Evolutionary conservation across 768 basidiomycete genomes (phyloP), one percentile per base, ranked within the genome.

Genomic region (Agrocybe praecox): DNA sequence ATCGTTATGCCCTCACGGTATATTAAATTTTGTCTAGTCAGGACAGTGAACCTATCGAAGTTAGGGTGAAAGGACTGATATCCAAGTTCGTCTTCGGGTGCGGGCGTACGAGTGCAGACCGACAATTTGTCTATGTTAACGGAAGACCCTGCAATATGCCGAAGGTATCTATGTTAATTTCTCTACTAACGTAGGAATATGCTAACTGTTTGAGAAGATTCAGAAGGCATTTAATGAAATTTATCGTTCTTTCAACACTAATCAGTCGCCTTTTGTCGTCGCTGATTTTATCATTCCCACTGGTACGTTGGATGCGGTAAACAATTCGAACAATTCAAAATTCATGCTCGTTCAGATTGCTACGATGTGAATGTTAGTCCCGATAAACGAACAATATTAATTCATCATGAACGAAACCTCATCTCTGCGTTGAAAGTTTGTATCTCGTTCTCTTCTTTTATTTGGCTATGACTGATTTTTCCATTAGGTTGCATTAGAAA

Each of bases 311-410:
- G 59, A 12, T 22, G 24, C 44, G 17, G 10, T 46, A 32, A 3
- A 29, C 32, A 15, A 23, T 11, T 19, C 18, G n/a, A 29, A 22
- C 9, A 54, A 11, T 57, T 52, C 12, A 18, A 26, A 2, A 44
- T 29, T 49, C 21, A 52, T 26, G 17, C 3, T 36, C 12, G 18
- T 7, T 6, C 59, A 95, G 93, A 87, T 55, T 76, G 84, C 0
- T 92, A 86, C 64, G 97, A 99, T 67, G 86, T 99, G 65, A 99
- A 99, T 59, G 91, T 98, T 57, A 92, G 88, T 59, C 96, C 97
- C 0, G 97, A 98, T 75, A 99, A 98, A 67, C 82, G 96, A n/a
- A 96, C 94, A 0, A 90, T 98, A 34, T 87, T 97, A 49, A 66
- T 99, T 11, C 94, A 98, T 63, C 88, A 88, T 68, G 96, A 99